phyloP scores from a whole-genome alignment of 2,329 filamentous ascomycete species.

The Talaromyces sp. region DNA sequence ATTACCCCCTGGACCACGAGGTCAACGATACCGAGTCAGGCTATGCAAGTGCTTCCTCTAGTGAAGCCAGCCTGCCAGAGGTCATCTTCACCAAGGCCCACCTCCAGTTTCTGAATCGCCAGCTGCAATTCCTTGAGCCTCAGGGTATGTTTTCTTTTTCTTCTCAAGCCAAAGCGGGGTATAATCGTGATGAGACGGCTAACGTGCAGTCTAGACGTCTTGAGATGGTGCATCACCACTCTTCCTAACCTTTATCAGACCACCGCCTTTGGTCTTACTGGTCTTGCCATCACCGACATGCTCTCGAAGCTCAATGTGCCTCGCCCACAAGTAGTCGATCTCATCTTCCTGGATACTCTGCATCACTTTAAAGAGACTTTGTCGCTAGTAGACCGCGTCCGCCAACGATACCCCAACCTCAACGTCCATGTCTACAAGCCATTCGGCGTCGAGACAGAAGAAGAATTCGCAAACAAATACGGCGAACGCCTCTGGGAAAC shows the following conservation, averaged over 20 bases:
- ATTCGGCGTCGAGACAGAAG: constrained; percentile 65
- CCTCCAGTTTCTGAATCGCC: constrained; percentile 83
- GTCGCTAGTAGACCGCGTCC: constrained; percentile 69
- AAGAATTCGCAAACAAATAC: constrained; percentile 77
- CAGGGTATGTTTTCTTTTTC: constrained; percentile 51
- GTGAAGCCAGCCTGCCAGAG: constrained; percentile 63
- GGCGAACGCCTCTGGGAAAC: constrained; percentile 80
- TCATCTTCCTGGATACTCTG: constrained; percentile 76
- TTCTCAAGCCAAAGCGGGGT: constrained; percentile 14
- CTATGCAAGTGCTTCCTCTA: constrained; percentile 64
- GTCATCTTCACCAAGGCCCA: constrained; percentile 85
- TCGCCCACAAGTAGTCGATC: constrained; percentile 48
- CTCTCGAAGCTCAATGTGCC: constrained; percentile 50
- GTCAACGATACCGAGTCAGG: constrained; percentile 73
- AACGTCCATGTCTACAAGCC: constrained; percentile 89
- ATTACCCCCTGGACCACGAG: constrained; percentile 47
- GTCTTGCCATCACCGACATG: constrained; percentile 76
- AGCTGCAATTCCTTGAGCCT: constrained; percentile 82
- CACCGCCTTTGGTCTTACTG: constrained; percentile 77
- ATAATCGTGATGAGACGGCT: constrained; percentile 13
- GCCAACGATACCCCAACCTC: constrained; percentile 70
- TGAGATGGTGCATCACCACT: constrained; percentile 86
- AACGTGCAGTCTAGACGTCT: constrained; percentile 59
- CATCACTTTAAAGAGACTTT: constrained; percentile 80
- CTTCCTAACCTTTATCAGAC: constrained; percentile 87